A percentile compares a stretch with the other conserved stretches of the same genome.
phyloP scores from a whole-genome alignment of 2,329 filamentous ascomycete genomes.

The Trichoderma brevicompactum region DNA sequence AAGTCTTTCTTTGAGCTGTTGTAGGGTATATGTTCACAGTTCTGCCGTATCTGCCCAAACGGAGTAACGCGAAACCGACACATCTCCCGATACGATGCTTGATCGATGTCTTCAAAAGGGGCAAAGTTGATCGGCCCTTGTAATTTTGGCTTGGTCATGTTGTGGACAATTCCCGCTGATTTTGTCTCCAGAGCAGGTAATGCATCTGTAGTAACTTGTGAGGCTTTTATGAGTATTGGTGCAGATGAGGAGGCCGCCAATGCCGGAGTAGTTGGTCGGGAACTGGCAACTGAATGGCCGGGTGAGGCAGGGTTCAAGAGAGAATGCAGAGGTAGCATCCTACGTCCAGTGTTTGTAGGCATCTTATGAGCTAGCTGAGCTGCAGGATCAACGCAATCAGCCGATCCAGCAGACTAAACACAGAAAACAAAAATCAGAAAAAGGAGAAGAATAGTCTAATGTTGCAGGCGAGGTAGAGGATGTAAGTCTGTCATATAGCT shows the following conservation, averaged over 20 bases:
- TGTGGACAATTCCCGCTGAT: slow-evolving; percentile 51
- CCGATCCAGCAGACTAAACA: background rate
- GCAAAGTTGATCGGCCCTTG: slow-evolving; percentile 73
- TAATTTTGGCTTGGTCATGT: slow-evolving; percentile 58
- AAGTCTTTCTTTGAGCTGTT: slow-evolving; percentile 94
- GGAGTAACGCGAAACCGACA: slow-evolving; percentile 68
- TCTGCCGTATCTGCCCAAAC: slow-evolving; percentile 63
- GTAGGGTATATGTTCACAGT: slow-evolving; percentile 82
- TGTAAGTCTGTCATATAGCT: slow-evolving; percentile 36
- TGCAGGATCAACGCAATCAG: slow-evolving; percentile 16
- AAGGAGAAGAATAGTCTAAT: background rate
- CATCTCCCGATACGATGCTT: slow-evolving; percentile 61
- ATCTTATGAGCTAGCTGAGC: background rate
- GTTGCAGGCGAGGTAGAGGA: background rate
- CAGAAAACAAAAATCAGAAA: background rate
- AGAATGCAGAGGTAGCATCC: slow-evolving; percentile 68
- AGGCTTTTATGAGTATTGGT: slow-evolving; percentile 36
- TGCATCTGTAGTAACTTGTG: slow-evolving; percentile 4
- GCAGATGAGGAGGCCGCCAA: slow-evolving; percentile 2
- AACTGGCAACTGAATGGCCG: slow-evolving; percentile 42
- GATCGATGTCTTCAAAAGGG: slow-evolving; percentile 71
- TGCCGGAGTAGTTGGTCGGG: slow-evolving; percentile 47
- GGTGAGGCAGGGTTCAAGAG: slow-evolving; percentile 66
- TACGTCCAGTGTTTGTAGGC: slow-evolving; percentile 35
- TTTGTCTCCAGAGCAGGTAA: background rate